These are phyloP conservation scores for Thyridium curvatum DNA, from an alignment of 2,329 filamentous ascomycete species.

Conservation along the genomic window DNA sequence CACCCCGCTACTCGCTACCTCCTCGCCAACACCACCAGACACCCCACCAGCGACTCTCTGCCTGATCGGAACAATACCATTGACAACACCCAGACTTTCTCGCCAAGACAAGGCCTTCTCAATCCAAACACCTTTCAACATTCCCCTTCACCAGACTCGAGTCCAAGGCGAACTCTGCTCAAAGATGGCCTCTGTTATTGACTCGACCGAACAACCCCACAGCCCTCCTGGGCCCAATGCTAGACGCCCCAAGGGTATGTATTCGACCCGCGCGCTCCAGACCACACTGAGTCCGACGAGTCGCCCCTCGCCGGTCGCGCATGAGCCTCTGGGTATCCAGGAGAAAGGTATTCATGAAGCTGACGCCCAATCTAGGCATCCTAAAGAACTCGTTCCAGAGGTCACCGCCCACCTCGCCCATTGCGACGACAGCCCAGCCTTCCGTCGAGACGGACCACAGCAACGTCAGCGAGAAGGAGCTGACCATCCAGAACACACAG, in stretches of 20 bases:
- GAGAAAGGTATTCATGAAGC: neutral
- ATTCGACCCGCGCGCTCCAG: neutral
- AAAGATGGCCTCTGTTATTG: constrained; percentile 34
- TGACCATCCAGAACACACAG: constrained; percentile 90
- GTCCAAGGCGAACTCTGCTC: neutral
- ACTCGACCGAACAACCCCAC: constrained; percentile 29
- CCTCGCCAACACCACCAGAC: too few relatives aligned
- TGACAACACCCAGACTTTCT: too few relatives aligned
- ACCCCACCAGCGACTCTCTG: too few relatives aligned
- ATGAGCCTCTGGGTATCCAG: neutral
- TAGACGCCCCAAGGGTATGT: constrained; percentile 40
- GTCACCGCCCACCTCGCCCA: constrained; percentile 48
- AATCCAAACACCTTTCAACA: too few relatives aligned
- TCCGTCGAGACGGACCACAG: constrained; percentile 26
- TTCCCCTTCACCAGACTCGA: too few relatives aligned
- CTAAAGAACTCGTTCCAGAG: constrained; percentile 80
- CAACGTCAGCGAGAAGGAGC: constrained; percentile 69
- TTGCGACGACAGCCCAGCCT: constrained; percentile 21
- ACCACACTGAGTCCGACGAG: neutral
- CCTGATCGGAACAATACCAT: too few relatives aligned
- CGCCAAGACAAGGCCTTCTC: too few relatives aligned
- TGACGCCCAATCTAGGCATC: constrained; percentile 56
- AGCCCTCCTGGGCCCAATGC: constrained; percentile 32
- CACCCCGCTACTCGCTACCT: too few relatives aligned
- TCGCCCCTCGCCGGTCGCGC: neutral